Evolutionary conservation across 2,329 filamentous ascomycete species (phyloP), one percentile per base, ranked within the genome.

Genomic region (Aspergillus aculeatinus): DNA sequence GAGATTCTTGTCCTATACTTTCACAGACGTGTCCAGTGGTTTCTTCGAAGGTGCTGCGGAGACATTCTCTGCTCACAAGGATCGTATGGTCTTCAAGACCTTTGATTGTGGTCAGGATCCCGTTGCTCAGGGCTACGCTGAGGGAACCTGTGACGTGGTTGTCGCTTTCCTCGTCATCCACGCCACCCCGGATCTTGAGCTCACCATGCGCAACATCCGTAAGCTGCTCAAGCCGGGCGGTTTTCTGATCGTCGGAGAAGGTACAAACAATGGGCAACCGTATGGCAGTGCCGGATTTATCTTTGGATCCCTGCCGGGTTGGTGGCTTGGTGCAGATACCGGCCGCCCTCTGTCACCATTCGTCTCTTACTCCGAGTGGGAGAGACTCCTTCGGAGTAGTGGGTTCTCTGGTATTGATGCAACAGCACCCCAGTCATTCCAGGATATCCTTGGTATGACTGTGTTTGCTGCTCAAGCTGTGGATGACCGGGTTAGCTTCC

Each of bases 161-260:
- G 63, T 79, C 39, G 76, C 76, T 1, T 69, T 70, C 27, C 75
- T 77, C 58, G 74, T 77, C 1, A 62, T 82, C 0, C 76, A 80
- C 57, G 75, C 78, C 1, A 80, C 77, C 6, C 7, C 1, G 7
- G 19, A 3, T 39, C 58, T 52, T 42, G 75, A 63, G 2, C 50
- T 64, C 7, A 68, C 31, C 69, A 69, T 29, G 39, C 74, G 33
- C 5, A 73, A 80, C 57, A 62, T 72, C 0, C 70, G 77, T 0
- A 54, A 51, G 0, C 65, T 81, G 0, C 66, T 81, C 1, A 76
- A 73, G 54, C 77, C 81, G 0, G 79, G 78, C 1, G 81, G 81
- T 39, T 29, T 59, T 3, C 27, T 59, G 5, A 5, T 51, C 2
- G 21, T 51, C 5, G 27, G 27, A 29, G 57, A 50, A 14, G 12